These are phyloP conservation scores for Scheffersomyces stambukii DNA, from an alignment of 1,139 yeast genomes.

Conservation along the genomic window DNA sequence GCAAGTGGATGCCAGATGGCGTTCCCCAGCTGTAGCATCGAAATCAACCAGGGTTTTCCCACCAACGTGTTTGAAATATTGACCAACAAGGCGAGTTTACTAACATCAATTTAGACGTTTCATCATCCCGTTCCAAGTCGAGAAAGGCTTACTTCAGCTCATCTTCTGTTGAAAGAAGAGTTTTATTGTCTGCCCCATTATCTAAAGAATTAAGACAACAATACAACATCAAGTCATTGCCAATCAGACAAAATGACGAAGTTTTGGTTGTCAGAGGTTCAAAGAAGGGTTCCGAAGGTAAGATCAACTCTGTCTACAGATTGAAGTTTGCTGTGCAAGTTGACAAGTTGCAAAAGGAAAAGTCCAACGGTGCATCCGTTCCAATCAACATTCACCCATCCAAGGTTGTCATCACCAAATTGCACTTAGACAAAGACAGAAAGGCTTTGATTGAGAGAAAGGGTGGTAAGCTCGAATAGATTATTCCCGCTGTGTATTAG, in stretches of 20 bases:
- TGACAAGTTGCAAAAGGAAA: conserved; percentile 96
- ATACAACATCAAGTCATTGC: conserved; percentile 93
- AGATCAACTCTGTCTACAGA: conserved; percentile 98
- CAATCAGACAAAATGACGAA: conserved; percentile 98
- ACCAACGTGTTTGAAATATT: too few species aligned
- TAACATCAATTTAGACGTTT: conserved; percentile 68
- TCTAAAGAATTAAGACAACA: conserved; percentile 98
- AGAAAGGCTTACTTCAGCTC: conserved; percentile 99
- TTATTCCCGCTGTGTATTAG: too few species aligned
- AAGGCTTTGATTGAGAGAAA: conserved; percentile 81
- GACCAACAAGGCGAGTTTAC: conserved; percentile 23
- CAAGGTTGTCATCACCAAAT: conserved; percentile 97
- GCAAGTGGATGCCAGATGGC: too few species aligned
- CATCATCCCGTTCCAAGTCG: conserved; percentile 99
- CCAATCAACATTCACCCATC: conserved; percentile 99
- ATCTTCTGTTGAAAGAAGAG: conserved; percentile 95
- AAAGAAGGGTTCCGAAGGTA: conserved; percentile 99
- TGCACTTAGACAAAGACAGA: conserved; percentile 98
- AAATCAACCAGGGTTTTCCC: too few species aligned
- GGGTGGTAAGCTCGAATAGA: conserved; percentile 36
- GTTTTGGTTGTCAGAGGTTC: conserved; percentile 97
- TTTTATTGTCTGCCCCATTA: conserved; percentile 95
- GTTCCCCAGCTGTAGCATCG: too few species aligned
- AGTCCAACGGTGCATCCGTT: conserved; percentile 96
- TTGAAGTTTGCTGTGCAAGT: conserved; percentile 95